Percentiles rank a stretch among this genome's conserved stretches.
Conservation (phyloP, 768 basidiomycete genomes). For the Sarcomyxa edulis region DNA sequence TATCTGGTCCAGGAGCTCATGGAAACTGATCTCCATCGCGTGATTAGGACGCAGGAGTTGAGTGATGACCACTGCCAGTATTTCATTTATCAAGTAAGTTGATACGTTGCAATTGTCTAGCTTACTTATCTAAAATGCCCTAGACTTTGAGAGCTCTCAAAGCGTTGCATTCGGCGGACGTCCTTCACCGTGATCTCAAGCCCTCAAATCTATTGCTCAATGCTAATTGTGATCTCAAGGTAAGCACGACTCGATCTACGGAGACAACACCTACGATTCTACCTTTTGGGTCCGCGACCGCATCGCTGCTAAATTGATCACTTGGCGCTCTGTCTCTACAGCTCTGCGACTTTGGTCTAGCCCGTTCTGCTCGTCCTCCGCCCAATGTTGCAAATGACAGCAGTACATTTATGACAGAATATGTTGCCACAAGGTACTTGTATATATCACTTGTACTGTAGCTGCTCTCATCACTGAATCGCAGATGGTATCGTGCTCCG, state of each 20-base stretch:
- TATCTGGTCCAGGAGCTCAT: conserved; percentile 64
- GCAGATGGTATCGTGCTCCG: conserved; percentile 93
- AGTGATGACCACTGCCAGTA: conserved; percentile 97
- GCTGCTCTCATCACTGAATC: neutral
- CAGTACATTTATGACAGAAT: conserved; percentile 87
- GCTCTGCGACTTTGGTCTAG: conserved; percentile 87
- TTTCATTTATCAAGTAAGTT: conserved; percentile 84
- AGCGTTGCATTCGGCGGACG: conserved; percentile 91
- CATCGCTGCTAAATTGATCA: neutral
- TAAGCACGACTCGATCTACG: conserved; percentile 26
- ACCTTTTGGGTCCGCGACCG: no score
- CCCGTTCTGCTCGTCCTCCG: conserved; percentile 70
- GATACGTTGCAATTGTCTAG: neutral
- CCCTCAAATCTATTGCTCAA: conserved; percentile 94
- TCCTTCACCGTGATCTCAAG: conserved; percentile 93
- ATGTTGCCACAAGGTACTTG: conserved; percentile 83
- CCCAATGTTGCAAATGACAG: conserved; percentile 71
- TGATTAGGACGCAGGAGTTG: conserved; percentile 91
- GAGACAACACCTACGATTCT: no score
- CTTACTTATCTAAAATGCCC: neutral
- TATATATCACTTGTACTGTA: neutral
- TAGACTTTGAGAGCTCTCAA: conserved; percentile 90
- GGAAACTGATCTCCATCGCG: conserved; percentile 94
- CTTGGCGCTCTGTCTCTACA: conserved; percentile 17
- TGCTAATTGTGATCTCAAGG: conserved; percentile 95